Base-by-base conservation (phyloP, 208 protist genomes). In the Trypanosoma vivax region DNA sequence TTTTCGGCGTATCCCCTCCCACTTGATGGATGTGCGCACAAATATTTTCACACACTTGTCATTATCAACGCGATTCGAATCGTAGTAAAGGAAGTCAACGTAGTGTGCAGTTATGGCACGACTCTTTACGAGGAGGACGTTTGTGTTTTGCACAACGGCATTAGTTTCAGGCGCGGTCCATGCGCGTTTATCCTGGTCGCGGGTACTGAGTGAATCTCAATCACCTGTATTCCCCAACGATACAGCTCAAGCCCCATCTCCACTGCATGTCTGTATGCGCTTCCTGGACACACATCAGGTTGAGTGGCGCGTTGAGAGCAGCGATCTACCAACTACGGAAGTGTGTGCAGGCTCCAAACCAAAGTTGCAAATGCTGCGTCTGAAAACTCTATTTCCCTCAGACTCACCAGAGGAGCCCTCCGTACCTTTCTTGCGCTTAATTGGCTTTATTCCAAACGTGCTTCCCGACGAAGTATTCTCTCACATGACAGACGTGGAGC, bases 351-450 rank as follows among this genome's bases (percentile, higher is more conserved):
- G 59, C 46, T 1, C 14, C 13, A 30, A 45, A 14, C 40, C 59
- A 9, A 49, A 46, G 14, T 25, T 86, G 29, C 70, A 76, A 25
- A 70, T 83, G 25, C 41, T 80, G 3, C 71, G 72, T 34, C 40
- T 80, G 0, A 23, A 51, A 9, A 53, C 34, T 2, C 33, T 55
- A 9, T 88, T 74, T 60, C 57, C 42, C 5, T 41, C 54, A 19
- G 46, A 66, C 2, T 34, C 35, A 11, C 16, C 28, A 19, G 25
- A 31, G 46, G 71, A 55, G 7, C 39, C 14, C 1, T 47, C 18
- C 21, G 65, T 58, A 16, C 79, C 79, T 19, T 60, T 83, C 33
- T 73, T 83, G 66, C 79, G 79, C 0, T 42, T 83, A 27, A 55
- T 83, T 25, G 70, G 59, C 9, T 78, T 79, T 50, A 68, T 88